phyloP scores from a whole-genome alignment of 805 yeast species.

The Barnettozyma sp. region DNA sequence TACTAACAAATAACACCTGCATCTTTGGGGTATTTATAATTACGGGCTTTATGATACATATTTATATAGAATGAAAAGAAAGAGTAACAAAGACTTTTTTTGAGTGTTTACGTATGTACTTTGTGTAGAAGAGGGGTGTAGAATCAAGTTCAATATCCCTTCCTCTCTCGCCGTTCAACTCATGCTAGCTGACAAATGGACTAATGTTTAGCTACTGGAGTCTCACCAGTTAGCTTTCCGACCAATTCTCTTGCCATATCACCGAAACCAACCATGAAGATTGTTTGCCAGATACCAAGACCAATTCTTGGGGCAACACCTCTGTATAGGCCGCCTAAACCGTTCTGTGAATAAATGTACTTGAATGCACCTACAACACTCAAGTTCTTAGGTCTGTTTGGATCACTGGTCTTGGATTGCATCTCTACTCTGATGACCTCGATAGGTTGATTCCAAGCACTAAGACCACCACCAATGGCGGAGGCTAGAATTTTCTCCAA shows the following conservation, averaged over 20 bases:
- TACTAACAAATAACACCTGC: conserved; percentile 16
- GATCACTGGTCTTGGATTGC: conserved; percentile 93
- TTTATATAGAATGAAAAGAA: no score
- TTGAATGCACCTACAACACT: conserved; percentile 68
- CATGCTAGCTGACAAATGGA: not conserved
- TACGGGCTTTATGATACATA: not conserved
- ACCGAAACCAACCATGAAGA: conserved; percentile 97
- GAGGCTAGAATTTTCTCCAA: conserved; percentile 79
- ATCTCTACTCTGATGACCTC: conserved; percentile 97
- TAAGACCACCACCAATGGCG: conserved; percentile 92
- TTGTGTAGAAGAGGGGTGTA: not conserved
- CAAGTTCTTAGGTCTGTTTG: conserved; percentile 90
- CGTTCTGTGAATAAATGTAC: conserved; percentile 78
- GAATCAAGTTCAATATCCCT: no score
- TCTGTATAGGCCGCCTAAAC: conserved; percentile 84
- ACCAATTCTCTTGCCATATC: conserved; percentile 79
- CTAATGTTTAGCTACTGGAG: conserved; percentile 37
- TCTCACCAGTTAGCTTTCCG: conserved; percentile 54
- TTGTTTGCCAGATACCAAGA: conserved; percentile 96
- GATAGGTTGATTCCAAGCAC: conserved; percentile 99
- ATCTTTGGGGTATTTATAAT: no score
- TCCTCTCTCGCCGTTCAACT: not conserved
- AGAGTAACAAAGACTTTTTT: no score
- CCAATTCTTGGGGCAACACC: conserved; percentile 98
- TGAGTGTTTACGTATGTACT: not conserved